Evolutionary conservation across 176 grass and related monocot genomes (phyloP).

Genomic region (Sorghum bicolor): Sorghum_bicolor_NCBIv3 NC_012875.2:50751001-50751500

Average conservation of each 20-base stretch:
- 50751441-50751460: background rate
- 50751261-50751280: slow-evolving; percentile 16
- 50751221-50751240: slow-evolving; percentile 56
- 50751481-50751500: slow-evolving; percentile 55
- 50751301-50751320: slow-evolving; percentile 58
- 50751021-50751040: background rate
- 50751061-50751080: too few species aligned
- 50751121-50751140: slow-evolving; percentile 48
- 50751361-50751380: slow-evolving; percentile 64
- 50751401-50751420: background rate
- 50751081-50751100: too few species aligned
- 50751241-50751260: slow-evolving; percentile 40
- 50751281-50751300: slow-evolving; percentile 44
- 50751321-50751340: slow-evolving; percentile 55
- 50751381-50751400: background rate
- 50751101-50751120: background rate
- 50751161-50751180: slow-evolving; percentile 68
- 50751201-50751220: slow-evolving; percentile 54
- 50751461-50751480: slow-evolving; percentile 61
- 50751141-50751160: slow-evolving; percentile 46
- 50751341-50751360: slow-evolving; percentile 56
- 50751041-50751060: too few species aligned
- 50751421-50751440: too few species aligned
- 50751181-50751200: slow-evolving; percentile 59
- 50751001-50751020: slow-evolving; percentile 52